Percentiles rank a stretch among this genome's conserved stretches.
These are phyloP conservation scores for Tuber melanosporum DNA, from an alignment of 495 filamentous ascomycete species.

Conservation along the genomic window DNA sequence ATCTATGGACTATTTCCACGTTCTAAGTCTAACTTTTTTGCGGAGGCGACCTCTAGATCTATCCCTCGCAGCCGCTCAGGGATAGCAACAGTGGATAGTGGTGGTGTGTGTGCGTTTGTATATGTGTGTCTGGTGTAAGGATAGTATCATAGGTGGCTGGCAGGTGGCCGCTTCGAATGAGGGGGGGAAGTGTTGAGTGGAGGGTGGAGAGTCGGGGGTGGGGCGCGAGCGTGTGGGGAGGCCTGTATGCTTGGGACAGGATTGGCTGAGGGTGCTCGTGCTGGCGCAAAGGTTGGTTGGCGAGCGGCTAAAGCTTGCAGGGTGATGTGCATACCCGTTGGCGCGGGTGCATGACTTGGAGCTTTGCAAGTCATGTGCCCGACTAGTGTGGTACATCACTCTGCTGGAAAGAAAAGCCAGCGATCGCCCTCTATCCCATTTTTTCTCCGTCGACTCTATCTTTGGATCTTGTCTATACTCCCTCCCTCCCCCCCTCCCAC, in stretches of 20 bases:
- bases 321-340: constrained; percentile 42
- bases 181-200: not conserved
- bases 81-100: not conserved
- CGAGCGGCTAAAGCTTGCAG: constrained; percentile 39
- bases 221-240: constrained; percentile 25
- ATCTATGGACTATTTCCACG: not conserved
- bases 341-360: constrained; percentile 39
- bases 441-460: constrained; percentile 36
- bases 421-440: constrained; percentile 23
- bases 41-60: not conserved
- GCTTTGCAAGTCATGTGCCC: constrained; percentile 39
- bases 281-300: constrained; percentile 35
- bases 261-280: constrained; percentile 33
- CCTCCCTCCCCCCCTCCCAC: constrained; percentile 14
- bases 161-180: not conserved
- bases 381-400: constrained; percentile 35
- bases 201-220: not conserved
- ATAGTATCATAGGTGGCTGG: not conserved
- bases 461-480: constrained; percentile 30
- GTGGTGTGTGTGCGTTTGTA: not conserved
- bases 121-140: constrained; percentile 4
- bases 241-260: constrained; percentile 23
- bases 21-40: not conserved
- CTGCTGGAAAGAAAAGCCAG: constrained; percentile 27
- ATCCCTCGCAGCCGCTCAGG: not conserved